Evolutionary conservation across 106 monocot species (phyloP), one percentile per base, ranked within the genome.

Genomic region (Xerophyta viscosa): DNA sequence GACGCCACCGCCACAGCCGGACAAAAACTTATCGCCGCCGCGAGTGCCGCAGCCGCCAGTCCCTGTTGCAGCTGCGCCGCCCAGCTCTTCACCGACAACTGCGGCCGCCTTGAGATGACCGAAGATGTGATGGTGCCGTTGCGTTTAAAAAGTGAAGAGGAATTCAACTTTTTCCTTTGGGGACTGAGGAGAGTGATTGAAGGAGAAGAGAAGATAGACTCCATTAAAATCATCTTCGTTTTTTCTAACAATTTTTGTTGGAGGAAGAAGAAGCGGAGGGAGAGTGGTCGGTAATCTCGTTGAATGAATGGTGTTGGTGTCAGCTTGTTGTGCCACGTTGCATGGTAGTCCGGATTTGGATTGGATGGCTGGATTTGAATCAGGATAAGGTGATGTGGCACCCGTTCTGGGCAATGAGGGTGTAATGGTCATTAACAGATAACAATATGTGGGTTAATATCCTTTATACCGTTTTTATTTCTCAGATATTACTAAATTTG

Each of bases 11-110:
- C 84, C 8, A 64, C 23, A 0, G 66, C 27, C 2, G 88, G 89
- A 60, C 52, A 71, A 67, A 89, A 74, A 57, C 74, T 85, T 11
- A 96, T 60, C 22, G 85, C 81, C 24, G 85, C 46, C 29, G 96
- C 78, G 42, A 96, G 73, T 0, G 96, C 88, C 1, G 73, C 66
- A 0, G 89, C 85, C 0, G 96, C 96, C 24, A 89, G 63, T 19
- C 82, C 82, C 9, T 74, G 74, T 0, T 74, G 84, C 54, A 89
- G 24, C 50, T 57, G 66, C 21, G 85, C 63, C 14, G 67, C 27
- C 80, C 74, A 85, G 53, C 58, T 65, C 61, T 48, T 72, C 14
- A 24, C 27, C 10, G 15, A 20, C 17, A 23, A 55, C 42, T 60
- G 39, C 15, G 58, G 63, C 18, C 64, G 51, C 23, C 27, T 55